These are phyloP conservation scores for Aspergillus sp. DNA, from an alignment of 2,329 filamentous ascomycete genomes.

Conservation along the genomic window DNA sequence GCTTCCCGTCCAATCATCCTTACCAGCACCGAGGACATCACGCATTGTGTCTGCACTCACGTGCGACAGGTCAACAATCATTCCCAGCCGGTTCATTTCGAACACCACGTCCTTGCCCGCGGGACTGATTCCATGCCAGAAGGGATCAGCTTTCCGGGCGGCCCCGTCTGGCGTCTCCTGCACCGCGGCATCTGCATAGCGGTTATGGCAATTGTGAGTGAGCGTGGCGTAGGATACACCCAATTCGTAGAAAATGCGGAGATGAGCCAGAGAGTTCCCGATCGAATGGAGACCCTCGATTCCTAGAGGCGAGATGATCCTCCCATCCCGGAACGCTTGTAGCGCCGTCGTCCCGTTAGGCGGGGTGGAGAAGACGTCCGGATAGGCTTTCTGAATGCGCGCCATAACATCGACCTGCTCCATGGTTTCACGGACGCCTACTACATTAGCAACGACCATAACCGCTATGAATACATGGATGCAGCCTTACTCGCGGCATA, in stretches of 20 bases:
- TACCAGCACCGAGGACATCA: conserved; percentile 61
- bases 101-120: conserved; percentile 60
- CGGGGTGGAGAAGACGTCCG: conserved; percentile 46
- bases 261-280: conserved; percentile 60
- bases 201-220: conserved; percentile 90
- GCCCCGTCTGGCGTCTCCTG: conserved; percentile 26
- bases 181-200: conserved; percentile 76
- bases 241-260: conserved; percentile 66
- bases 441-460: not conserved
- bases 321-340: conserved; percentile 51
- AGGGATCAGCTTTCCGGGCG: conserved; percentile 31
- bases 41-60: conserved; percentile 72
- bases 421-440: conserved; percentile 26
- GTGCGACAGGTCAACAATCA: conserved; percentile 88
- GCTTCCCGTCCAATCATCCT: conserved; percentile 59
- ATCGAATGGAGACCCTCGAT: conserved; percentile 91
- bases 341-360: conserved; percentile 55
- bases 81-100: conserved; percentile 91
- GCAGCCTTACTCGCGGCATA: conserved; percentile 54
- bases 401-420: conserved; percentile 32
- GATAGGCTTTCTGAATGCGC: conserved; percentile 26
- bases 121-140: conserved; percentile 59
- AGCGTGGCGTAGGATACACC: conserved; percentile 83
- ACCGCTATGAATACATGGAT: not conserved
- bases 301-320: conserved; percentile 68